Base-by-base conservation (phyloP, 2,329 filamentous ascomycete genomes). In the Elsinoe ampelina region DNA sequence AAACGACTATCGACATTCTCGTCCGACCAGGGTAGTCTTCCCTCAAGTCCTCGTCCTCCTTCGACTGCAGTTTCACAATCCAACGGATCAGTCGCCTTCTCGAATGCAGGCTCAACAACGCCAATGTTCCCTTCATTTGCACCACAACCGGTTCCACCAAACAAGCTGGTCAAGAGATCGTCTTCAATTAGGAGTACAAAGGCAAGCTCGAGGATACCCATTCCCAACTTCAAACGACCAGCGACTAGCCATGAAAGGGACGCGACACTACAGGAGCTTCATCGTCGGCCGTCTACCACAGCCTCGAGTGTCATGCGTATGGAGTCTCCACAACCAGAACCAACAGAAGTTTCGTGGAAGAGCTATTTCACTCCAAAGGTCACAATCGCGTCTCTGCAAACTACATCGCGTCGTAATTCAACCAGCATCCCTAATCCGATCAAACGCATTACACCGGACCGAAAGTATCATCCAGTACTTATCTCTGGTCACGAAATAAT, bases 221-320 rank as follows among this genome's bases (percentile, higher is more conserved):
- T 86, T 60, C 79, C 82, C 2, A 82, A 80, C 19, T 77, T 91
- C 58, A 82, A 85, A 58, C 77, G 87, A 63, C 87, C 87, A 54
- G 86, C 86, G 45, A 91, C 87, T 15, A 90, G 87, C 68, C 86
- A 90, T 66, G 86, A 91, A 67, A 79, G 87, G 63, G 86, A 85
- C 45, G 83, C 82, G 34, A 88, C 85, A 1, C 72, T 89, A 26
- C 82, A 87, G 62, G 64, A 66, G 15, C 58, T 58, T 10, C 55
- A 55, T 13, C 41, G 54, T 11, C 41, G 55, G 38, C 48, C 39
- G 11, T 47, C 47, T 20, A 54, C 15, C 30, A 36, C 41, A 7
- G 10, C 15, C 10, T 60, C 30, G 26, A 55, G 30, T 51, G 41
- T 58, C 36, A 22, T 52, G 12, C 54, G 17, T 5, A 19, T 48